Conservation (phyloP, 305 asterid species). For the Ajuga reptans region DNA sequence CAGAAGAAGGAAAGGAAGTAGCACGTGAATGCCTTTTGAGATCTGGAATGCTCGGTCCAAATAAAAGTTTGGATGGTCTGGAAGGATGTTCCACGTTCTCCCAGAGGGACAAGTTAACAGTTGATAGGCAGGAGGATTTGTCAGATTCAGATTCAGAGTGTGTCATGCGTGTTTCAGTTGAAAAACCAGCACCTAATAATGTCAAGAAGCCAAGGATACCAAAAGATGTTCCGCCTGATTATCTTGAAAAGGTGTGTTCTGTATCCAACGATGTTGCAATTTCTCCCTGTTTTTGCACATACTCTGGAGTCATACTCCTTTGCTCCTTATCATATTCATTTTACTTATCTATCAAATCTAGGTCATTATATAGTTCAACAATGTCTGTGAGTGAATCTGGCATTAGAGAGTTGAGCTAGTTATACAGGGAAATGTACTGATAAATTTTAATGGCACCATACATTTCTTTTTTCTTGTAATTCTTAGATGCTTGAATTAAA, state of each 20-base stretch:
- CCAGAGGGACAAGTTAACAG: slow-evolving; percentile 27
- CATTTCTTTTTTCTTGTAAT: neutral
- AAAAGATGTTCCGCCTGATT: slow-evolving; percentile 47
- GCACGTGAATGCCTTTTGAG: slow-evolving; percentile 77
- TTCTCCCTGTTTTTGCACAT: slow-evolving; percentile 8
- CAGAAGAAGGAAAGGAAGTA: slow-evolving; percentile 81
- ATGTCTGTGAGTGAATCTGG: neutral
- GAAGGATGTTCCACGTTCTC: slow-evolving; percentile 31
- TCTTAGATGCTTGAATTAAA: slow-evolving; percentile 15
- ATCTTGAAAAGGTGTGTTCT: slow-evolving; percentile 52
- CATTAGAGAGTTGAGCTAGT: slow-evolving; percentile 15
- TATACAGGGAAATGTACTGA: neutral
- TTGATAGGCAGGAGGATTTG: slow-evolving; percentile 26
- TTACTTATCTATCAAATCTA: slow-evolving; percentile 10
- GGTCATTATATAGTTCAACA: slow-evolving; percentile 5
- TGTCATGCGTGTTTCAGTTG: slow-evolving; percentile 26
- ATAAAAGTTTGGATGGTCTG: slow-evolving; percentile 27
- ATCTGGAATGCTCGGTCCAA: slow-evolving; percentile 48
- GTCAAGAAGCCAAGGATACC: slow-evolving; percentile 36
- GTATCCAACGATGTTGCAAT: slow-evolving; percentile 7
- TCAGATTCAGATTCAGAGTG: slow-evolving; percentile 33
- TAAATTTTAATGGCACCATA: slow-evolving; percentile 1
- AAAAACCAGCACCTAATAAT: slow-evolving; percentile 31
- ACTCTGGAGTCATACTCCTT: neutral
- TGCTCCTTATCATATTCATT: neutral